These are phyloP conservation scores for Trypanosoma boissoni DNA, from an alignment of 208 protist species.

Conservation along the genomic window DNA sequence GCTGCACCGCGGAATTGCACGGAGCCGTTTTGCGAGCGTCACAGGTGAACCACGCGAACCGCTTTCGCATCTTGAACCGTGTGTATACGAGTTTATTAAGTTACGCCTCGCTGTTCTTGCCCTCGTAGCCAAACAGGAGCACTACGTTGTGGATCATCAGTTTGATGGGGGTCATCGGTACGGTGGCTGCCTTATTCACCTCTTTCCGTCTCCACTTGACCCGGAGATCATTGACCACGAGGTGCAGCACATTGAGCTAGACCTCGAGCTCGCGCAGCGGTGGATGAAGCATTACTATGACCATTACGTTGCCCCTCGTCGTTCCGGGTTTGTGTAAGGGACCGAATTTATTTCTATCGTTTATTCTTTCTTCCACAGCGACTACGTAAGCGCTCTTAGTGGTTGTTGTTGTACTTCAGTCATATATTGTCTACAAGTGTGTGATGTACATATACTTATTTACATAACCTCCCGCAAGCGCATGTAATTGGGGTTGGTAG, in stretches of 20 bases:
- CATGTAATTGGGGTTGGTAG: too few species aligned
- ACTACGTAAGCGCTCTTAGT: too few species aligned
- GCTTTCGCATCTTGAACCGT: conserved; percentile 67
- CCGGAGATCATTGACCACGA: conserved; percentile 81
- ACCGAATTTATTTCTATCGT: background rate
- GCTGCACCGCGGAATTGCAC: conserved; percentile 74
- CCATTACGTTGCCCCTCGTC: conserved; percentile 57
- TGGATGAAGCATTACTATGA: conserved; percentile 91
- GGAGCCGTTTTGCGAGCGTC: conserved; percentile 57
- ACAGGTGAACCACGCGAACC: conserved; percentile 58
- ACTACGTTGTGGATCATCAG: conserved; percentile 85
- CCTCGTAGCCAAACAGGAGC: conserved; percentile 72
- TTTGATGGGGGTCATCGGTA: conserved; percentile 81
- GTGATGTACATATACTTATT: too few species aligned
- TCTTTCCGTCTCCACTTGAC: conserved; percentile 81
- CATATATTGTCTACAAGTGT: too few species aligned
- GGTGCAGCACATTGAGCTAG: conserved; percentile 77
- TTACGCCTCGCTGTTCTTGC: conserved; percentile 71
- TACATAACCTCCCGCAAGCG: too few species aligned
- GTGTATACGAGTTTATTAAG: conserved; percentile 83
- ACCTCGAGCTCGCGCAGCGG: conserved; percentile 63
- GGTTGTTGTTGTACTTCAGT: too few species aligned
- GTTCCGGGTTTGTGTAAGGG: conserved; percentile 22
- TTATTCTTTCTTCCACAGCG: conserved; percentile 9
- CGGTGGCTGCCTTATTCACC: conserved; percentile 81